These are phyloP conservation scores for Phlebiopsis flavidoalba DNA, from an alignment of 768 basidiomycete species.

Conservation along the genomic window DNA sequence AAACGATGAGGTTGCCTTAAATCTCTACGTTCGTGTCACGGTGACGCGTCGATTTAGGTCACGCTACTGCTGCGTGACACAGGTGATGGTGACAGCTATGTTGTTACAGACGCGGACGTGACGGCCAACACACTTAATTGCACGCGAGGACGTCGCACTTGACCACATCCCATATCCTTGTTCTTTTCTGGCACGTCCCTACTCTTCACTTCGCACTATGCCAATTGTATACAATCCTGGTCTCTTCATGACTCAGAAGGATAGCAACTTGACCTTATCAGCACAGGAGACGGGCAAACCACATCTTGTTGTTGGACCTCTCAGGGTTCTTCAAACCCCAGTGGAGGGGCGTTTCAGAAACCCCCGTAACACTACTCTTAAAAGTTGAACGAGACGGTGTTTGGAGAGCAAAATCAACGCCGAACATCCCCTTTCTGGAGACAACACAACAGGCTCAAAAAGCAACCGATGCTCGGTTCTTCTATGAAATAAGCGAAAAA, in stretches of 20 bases:
- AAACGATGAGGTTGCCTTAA: no score
- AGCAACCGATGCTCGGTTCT: neutral
- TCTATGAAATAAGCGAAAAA: slow-evolving; percentile 5
- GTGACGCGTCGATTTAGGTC: neutral
- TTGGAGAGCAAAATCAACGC: neutral
- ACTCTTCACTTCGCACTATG: neutral
- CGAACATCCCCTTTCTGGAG: neutral
- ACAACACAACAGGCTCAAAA: no score
- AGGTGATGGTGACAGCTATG: neutral
- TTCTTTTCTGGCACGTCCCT: neutral
- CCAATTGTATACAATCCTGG: neutral
- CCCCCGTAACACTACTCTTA: neutral
- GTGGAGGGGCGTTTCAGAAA: neutral
- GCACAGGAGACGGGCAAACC: neutral
- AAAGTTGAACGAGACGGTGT: no score
- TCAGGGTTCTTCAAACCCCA: neutral
- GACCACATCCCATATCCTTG: neutral
- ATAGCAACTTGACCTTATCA: slow-evolving; percentile 11
- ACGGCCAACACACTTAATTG: neutral
- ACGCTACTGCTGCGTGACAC: neutral
- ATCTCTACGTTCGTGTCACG: no score
- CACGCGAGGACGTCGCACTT: neutral
- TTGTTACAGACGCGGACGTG: neutral
- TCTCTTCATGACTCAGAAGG: slow-evolving; percentile 9
- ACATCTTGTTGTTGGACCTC: slow-evolving; percentile 6